Evolutionary conservation across 148 eudicot genomes (phyloP).

Genomic region (Drosera capensis): DNA sequence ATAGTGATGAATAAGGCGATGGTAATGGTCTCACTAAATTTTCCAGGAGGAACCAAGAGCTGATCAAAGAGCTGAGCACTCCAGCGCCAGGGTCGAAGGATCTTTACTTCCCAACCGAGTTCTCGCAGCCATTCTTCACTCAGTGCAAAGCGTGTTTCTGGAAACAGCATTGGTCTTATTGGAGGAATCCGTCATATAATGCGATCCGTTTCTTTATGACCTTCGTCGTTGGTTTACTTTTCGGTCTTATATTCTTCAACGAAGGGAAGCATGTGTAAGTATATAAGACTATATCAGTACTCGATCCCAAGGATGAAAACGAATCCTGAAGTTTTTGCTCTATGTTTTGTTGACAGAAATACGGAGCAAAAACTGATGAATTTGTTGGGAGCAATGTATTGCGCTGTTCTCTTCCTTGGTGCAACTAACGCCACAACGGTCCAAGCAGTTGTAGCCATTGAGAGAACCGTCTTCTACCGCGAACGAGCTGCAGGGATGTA

Average conservation of each 20-base stretch:
- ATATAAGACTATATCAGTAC: too few species aligned
- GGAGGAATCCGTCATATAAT: conserved; percentile 57
- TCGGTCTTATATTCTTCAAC: conserved; percentile 53
- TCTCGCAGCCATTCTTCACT: conserved; percentile 28
- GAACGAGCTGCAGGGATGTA: conserved; percentile 75
- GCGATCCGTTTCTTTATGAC: conserved; percentile 32
- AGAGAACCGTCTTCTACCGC: conserved; percentile 56
- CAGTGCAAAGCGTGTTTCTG: conserved; percentile 59
- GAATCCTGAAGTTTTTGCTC: not conserved
- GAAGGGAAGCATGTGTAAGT: conserved; percentile 47
- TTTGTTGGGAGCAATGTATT: conserved; percentile 39
- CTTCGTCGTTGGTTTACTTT: conserved; percentile 17
- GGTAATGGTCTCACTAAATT: too few species aligned
- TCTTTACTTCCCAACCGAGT: conserved; percentile 26
- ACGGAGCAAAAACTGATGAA: conserved; percentile 42
- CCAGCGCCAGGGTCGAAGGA: conserved; percentile 26
- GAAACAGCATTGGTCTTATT: conserved; percentile 54
- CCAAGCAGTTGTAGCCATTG: conserved; percentile 32
- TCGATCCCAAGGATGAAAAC: not conserved
- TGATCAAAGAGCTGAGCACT: conserved; percentile 21
- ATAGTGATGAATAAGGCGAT: too few species aligned
- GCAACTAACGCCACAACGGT: conserved; percentile 27
- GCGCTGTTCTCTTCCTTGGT: conserved; percentile 43
- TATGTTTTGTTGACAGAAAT: conserved; percentile 13
- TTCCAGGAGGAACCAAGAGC: conserved; percentile 41